These are phyloP conservation scores for Cryptococcus depauperatus DNA, from an alignment of 1,284 basidiomycete genomes.

Conservation along the genomic window DNA sequence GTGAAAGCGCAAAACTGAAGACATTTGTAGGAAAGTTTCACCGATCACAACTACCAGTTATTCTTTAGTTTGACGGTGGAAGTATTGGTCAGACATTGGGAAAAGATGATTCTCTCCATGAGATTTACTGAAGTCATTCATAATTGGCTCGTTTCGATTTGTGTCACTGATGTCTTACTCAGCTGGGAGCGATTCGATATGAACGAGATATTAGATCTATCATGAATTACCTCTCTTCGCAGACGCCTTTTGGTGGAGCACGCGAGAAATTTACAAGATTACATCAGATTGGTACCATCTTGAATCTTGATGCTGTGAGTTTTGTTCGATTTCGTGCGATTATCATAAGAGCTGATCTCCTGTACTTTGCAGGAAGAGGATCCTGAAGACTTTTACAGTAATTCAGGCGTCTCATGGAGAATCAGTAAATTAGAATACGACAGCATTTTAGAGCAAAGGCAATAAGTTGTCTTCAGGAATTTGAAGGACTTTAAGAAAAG, in stretches of 20 bases:
- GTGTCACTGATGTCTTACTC: neutral
- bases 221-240: slow-evolving; percentile 70
- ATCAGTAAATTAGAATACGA: slow-evolving; percentile 69
- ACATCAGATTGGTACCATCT: slow-evolving; percentile 84
- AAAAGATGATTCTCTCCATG: slow-evolving; percentile 71
- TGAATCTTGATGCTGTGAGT: slow-evolving; percentile 79
- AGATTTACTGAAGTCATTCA: slow-evolving; percentile 75
- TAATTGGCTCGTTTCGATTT: no score
- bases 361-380: slow-evolving; percentile 64
- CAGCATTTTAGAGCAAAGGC: slow-evolving; percentile 57
- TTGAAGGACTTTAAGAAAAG: no score
- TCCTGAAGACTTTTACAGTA: slow-evolving; percentile 82
- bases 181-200: slow-evolving; percentile 95
- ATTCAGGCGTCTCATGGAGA: slow-evolving; percentile 85
- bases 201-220: slow-evolving; percentile 86
- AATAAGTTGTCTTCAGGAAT: slow-evolving; percentile 14
- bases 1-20: neutral
- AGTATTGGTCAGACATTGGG: slow-evolving; percentile 84
- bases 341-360: no score
- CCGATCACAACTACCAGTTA: slow-evolving; percentile 74
- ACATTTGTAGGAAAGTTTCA: slow-evolving; percentile 61
- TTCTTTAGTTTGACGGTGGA: slow-evolving; percentile 81
- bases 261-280: slow-evolving; percentile 85
- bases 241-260: slow-evolving; percentile 76
- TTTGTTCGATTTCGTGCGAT: neutral